Conservation (phyloP, 2,329 filamentous ascomycete species). For the Lecanosticta acicola region DNA sequence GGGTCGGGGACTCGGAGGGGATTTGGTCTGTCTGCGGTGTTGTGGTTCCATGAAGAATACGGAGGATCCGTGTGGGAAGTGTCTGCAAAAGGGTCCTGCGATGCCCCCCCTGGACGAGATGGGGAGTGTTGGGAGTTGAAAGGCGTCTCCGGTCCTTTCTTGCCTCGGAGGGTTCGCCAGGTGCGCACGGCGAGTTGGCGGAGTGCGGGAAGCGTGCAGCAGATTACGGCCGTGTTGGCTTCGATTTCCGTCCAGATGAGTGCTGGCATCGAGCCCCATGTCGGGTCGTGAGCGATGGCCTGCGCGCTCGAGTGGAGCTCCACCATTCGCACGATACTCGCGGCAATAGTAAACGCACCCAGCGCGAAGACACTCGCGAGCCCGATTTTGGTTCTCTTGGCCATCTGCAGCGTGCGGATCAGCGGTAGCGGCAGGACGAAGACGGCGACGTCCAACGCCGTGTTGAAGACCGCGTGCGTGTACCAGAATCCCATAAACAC, state of each 20-base stretch:
- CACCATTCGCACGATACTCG: slow-evolving; percentile 25
- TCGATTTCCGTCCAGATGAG: slow-evolving; percentile 27
- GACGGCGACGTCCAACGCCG: slow-evolving; percentile 26
- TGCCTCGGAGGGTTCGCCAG: slow-evolving; percentile 4
- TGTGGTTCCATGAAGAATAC: not conserved
- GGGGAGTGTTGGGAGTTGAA: not conserved
- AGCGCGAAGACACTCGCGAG: slow-evolving; percentile 23
- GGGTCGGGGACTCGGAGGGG: not conserved
- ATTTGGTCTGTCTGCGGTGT: not conserved
- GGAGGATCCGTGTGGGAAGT: not conserved
- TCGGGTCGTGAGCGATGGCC: slow-evolving; percentile 16
- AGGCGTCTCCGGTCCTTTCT: slow-evolving; percentile 3
- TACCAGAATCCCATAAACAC: slow-evolving; percentile 24
- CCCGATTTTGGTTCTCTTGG: slow-evolving; percentile 18
- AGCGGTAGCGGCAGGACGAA: slow-evolving; percentile 28
- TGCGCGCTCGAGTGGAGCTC: slow-evolving; percentile 18
- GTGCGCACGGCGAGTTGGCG: slow-evolving; percentile 7
- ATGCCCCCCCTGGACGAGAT: not conserved
- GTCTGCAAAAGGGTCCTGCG: not conserved
- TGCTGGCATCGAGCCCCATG: slow-evolving; percentile 22
- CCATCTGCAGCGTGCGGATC: slow-evolving; percentile 23
- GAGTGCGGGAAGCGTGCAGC: slow-evolving; percentile 24
- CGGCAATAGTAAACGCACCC: slow-evolving; percentile 25
- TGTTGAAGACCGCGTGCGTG: slow-evolving; percentile 27
- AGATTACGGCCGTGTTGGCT: slow-evolving; percentile 24